A percentile compares a stretch with the other conserved stretches of the same genome.
These are phyloP conservation scores for Rhodamnia rubescens DNA, from an alignment of 345 rosid genomes.

Conservation along the genomic window DNA sequence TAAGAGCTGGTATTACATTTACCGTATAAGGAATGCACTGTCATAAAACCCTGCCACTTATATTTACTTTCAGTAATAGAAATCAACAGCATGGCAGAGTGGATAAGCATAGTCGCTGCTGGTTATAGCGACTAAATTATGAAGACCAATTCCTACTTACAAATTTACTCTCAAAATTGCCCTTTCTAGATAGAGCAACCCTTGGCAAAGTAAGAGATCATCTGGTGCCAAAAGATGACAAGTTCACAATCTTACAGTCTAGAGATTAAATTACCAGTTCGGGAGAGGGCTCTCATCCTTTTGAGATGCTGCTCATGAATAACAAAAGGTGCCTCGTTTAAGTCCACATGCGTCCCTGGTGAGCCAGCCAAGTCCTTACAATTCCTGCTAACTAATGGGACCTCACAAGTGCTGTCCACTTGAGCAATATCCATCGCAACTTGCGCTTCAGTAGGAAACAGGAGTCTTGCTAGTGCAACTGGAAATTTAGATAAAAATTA, in stretches of 20 bases:
- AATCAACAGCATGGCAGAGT: neutral
- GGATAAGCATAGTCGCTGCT: neutral
- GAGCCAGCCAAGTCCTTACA: constrained; percentile 11
- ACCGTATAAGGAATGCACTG: neutral
- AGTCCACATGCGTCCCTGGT: constrained; percentile 33
- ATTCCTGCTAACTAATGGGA: constrained; percentile 25
- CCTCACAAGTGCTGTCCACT: constrained; percentile 53
- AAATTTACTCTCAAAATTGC: neutral
- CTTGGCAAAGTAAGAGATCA: neutral
- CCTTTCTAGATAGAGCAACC: neutral
- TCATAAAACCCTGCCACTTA: neutral
- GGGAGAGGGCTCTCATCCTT: constrained; percentile 51
- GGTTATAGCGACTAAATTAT: neutral
- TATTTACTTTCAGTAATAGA: neutral
- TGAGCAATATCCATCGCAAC: constrained; percentile 53
- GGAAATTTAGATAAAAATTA: neutral
- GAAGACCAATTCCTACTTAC: neutral
- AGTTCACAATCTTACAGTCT: neutral
- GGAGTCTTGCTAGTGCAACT: constrained; percentile 76
- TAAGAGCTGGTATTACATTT: neutral
- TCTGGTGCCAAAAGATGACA: neutral
- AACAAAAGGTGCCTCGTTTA: constrained; percentile 49
- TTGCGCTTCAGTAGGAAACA: constrained; percentile 79
- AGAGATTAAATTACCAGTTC: constrained; percentile 37
- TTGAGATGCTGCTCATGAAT: constrained; percentile 59